These are phyloP conservation scores for Leccinum incarnatum DNA, from an alignment of 768 basidiomycete genomes.

Conservation along the genomic window DNA sequence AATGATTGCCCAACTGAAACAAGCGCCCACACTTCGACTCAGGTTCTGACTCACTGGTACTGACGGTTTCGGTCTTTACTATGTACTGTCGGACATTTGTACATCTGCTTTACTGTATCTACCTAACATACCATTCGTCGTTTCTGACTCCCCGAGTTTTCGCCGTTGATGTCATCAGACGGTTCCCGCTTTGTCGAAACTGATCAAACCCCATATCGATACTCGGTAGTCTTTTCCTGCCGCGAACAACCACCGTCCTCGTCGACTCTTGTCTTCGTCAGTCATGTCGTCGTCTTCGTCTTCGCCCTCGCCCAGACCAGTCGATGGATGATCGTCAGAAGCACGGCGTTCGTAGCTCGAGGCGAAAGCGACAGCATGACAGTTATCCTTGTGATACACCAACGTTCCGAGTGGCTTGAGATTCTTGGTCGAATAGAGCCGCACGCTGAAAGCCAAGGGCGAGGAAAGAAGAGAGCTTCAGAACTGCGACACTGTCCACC, in stretches of 20 bases:
- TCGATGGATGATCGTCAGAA: background rate
- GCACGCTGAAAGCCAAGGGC: conserved; percentile 48
- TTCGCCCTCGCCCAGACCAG: conserved; percentile 6
- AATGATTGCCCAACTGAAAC: no score
- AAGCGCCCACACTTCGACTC: no score
- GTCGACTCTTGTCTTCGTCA: conserved; percentile 40
- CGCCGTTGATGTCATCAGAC: background rate
- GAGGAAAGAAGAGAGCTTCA: background rate
- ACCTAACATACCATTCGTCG: conserved; percentile 6
- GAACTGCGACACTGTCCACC: background rate
- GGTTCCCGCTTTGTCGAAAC: conserved; percentile 15
- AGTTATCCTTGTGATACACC: conserved; percentile 73
- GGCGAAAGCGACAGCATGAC: conserved; percentile 76
- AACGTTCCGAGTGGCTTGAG: conserved; percentile 85
- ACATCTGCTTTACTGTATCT: conserved; percentile 16
- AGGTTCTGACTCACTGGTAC: no score
- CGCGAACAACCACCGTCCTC: conserved; percentile 60
- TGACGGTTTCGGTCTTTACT: no score
- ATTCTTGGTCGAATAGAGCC: conserved; percentile 76
- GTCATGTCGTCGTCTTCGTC: conserved; percentile 47
- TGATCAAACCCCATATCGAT: conserved; percentile 68
- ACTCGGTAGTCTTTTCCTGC: conserved; percentile 70
- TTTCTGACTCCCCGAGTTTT: background rate
- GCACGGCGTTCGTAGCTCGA: conserved; percentile 15
- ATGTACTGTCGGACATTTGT: no score